Conservation (phyloP, 2,329 filamentous ascomycete genomes). For the Shiraia sp. region DNA sequence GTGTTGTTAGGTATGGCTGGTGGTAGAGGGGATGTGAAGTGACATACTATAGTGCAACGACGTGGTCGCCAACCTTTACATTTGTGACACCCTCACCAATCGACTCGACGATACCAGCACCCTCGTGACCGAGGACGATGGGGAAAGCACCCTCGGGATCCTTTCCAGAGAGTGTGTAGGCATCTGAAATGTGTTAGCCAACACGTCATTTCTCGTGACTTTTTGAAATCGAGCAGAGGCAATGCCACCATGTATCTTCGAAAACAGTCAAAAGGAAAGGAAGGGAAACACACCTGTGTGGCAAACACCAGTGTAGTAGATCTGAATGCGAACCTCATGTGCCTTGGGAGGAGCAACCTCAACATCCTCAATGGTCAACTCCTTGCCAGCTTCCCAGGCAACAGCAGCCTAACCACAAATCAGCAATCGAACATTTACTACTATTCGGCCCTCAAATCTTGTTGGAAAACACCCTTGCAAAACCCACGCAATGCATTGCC, state of each 20-base stretch:
- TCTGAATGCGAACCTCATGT: conserved; percentile 94
- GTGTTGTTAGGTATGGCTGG: conserved; percentile 19
- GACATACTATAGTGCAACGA: conserved; percentile 54
- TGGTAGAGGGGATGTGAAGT: background rate
- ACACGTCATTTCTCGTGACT: background rate
- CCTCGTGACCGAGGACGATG: conserved; percentile 49
- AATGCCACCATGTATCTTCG: background rate
- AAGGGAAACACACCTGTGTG: conserved; percentile 84
- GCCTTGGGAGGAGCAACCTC: conserved; percentile 88
- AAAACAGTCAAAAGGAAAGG: background rate
- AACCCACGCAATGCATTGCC: background rate
- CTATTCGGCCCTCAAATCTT: conserved; percentile 9
- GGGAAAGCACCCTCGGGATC: conserved; percentile 76
- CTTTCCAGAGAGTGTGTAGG: conserved; percentile 77
- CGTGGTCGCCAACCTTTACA: conserved; percentile 91
- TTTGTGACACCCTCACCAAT: conserved; percentile 93
- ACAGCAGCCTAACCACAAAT: conserved; percentile 71
- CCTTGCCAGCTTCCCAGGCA: conserved; percentile 94
- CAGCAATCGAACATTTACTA: conserved; percentile 14
- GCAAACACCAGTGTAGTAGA: conserved; percentile 98
- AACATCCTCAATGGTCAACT: conserved; percentile 85
- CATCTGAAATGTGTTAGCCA: conserved; percentile 29
- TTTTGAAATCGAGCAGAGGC: background rate
- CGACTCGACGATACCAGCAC: conserved; percentile 48
- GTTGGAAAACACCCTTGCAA: conserved; percentile 6